These are phyloP conservation scores for Agapanthus africanus DNA, from an alignment of 106 monocot species.

Conservation along the genomic window DNA sequence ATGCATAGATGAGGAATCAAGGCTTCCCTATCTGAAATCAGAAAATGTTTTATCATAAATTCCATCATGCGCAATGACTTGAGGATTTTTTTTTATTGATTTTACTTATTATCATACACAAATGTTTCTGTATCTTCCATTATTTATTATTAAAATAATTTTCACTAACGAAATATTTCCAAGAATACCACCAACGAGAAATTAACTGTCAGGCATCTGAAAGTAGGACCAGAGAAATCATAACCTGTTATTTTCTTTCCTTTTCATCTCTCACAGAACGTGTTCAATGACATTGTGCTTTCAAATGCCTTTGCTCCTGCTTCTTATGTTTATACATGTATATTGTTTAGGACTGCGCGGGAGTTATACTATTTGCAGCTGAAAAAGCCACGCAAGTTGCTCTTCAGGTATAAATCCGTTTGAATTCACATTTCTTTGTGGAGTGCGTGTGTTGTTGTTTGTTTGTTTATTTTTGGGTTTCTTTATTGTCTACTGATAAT, in stretches of 20 bases:
- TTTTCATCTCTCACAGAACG: not conserved
- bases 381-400: conserved; percentile 99
- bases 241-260: too few relatives aligned
- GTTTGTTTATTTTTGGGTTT: too few relatives aligned
- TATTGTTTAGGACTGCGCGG: conserved; percentile 75
- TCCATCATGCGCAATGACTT: not conserved
- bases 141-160: not conserved
- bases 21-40: not conserved
- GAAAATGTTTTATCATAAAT: not conserved
- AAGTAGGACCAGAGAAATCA: not conserved
- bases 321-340: not conserved
- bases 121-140: not conserved
- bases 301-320: not conserved
- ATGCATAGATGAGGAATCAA: not conserved
- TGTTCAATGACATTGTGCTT: not conserved
- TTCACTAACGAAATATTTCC: not conserved
- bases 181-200: not conserved
- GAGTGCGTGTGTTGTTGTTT: too few relatives aligned
- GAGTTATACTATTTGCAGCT: conserved; percentile 83
- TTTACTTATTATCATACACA: not conserved
- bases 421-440: too few relatives aligned
- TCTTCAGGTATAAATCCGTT: conserved; percentile 58
- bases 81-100: not conserved
- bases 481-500: too few relatives aligned
- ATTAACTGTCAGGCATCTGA: not conserved